These are phyloP conservation scores for Akanthomyces muscarius DNA, from an alignment of 2,329 filamentous ascomycete genomes.

Conservation along the genomic window DNA sequence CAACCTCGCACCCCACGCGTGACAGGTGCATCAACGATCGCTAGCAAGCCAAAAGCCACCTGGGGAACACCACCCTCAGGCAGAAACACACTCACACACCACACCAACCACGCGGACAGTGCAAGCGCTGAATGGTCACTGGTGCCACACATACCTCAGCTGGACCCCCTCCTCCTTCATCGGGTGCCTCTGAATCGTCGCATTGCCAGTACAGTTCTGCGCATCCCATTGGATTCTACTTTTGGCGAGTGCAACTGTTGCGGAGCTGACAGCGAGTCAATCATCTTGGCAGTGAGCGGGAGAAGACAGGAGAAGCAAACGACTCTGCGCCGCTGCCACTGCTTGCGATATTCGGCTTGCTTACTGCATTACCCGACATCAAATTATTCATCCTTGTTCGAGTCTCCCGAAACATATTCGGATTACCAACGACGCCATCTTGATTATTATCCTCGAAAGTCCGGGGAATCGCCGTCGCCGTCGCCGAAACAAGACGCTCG, in stretches of 20 bases:
- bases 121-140: conserved; percentile 4
- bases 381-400: not conserved
- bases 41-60: not conserved
- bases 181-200: conserved; percentile 3
- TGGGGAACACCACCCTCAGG: not conserved
- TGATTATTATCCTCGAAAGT: conserved; percentile 6
- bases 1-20: conserved; percentile 2
- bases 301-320: not conserved
- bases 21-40: conserved; percentile 15
- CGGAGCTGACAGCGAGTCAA: conserved; percentile 14
- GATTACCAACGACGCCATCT: not conserved
- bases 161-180: not conserved
- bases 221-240: not conserved
- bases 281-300: not conserved
- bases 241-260: not conserved
- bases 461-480: conserved; percentile 5
- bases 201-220: not conserved
- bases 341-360: no score
- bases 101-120: conserved; percentile 11
- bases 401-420: not conserved
- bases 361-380: not conserved
- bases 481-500: not conserved
- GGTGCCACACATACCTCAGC: conserved; percentile 15
- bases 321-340: no score
- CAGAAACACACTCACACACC: not conserved